phyloP scores from a whole-genome alignment of 1,284 basidiomycete genomes.

The Ustilago tritici region DNA sequence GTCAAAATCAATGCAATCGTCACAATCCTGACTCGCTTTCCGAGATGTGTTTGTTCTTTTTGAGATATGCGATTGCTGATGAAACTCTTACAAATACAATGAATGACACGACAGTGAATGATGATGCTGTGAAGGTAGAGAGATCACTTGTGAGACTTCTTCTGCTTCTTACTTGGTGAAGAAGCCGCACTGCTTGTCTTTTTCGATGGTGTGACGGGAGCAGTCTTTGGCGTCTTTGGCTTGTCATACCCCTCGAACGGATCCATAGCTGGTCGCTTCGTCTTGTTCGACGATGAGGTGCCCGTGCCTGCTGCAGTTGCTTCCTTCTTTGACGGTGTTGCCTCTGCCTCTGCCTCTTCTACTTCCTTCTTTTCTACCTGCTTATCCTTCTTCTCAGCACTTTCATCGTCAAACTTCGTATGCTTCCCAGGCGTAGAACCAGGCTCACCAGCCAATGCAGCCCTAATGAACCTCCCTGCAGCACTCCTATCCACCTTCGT shows the following conservation, averaged over 20 bases:
- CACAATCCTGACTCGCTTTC: neutral
- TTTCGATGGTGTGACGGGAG: constrained; percentile 13
- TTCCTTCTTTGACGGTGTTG: constrained; percentile 11
- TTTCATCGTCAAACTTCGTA: constrained; percentile 43
- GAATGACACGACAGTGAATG: neutral
- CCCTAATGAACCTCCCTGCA: constrained; percentile 50
- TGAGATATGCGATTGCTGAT: constrained; percentile 19
- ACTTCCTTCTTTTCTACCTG: constrained; percentile 15
- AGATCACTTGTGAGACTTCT: constrained; percentile 27
- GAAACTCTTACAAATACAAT: constrained; percentile 33
- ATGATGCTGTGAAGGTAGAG: neutral
- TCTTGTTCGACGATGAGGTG: constrained; percentile 23
- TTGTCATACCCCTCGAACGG: constrained; percentile 54
- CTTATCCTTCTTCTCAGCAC: constrained; percentile 6
- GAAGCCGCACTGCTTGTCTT: constrained; percentile 16
- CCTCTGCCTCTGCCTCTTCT: constrained; percentile 7
- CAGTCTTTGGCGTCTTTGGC: constrained; percentile 34
- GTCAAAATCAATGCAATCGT: neutral
- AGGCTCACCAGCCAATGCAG: constrained; percentile 35
- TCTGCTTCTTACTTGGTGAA: constrained; percentile 35
- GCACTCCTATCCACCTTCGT: constrained; percentile 44
- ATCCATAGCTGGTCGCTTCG: constrained; percentile 47
- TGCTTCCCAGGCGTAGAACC: constrained; percentile 27
- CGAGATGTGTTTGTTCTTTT: neutral
- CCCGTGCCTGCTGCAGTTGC: neutral